Evolutionary conservation across 106 monocot species (phyloP).

Genomic region (Alisma plantagoaquatica): DNA sequence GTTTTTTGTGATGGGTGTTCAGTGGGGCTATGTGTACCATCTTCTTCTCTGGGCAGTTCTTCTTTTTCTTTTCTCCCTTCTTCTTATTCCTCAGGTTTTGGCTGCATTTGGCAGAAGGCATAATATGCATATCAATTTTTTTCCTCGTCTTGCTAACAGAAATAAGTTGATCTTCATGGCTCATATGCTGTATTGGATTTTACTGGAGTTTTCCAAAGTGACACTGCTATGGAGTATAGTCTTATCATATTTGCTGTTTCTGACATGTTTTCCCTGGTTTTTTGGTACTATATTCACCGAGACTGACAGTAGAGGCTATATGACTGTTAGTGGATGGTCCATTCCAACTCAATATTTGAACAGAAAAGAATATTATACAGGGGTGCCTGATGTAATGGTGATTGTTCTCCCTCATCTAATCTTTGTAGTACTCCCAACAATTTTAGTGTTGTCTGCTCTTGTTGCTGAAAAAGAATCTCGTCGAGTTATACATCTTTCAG

Average conservation of each 20-base stretch:
- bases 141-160: conserved; percentile 12
- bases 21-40: conserved; percentile 55
- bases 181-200: conserved; percentile 30
- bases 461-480: conserved; percentile 56
- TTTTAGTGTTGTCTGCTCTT: conserved; percentile 56
- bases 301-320: conserved; percentile 29
- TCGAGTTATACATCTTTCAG: conserved; percentile 31
- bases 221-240: conserved; percentile 50
- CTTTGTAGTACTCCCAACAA: conserved; percentile 72
- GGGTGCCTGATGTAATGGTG: conserved; percentile 88
- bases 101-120: conserved; percentile 26
- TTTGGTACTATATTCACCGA: conserved; percentile 68
- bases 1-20: conserved; percentile 83
- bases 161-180: conserved; percentile 12
- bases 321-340: conserved; percentile 75
- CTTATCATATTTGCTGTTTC: conserved; percentile 51
- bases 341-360: conserved; percentile 6
- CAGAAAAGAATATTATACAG: conserved; percentile 22
- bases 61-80: conserved; percentile 38
- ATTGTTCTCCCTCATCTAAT: conserved; percentile 78
- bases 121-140: conserved; percentile 17
- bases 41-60: conserved; percentile 39
- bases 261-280: conserved; percentile 78
- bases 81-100: conserved; percentile 52
- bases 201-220: conserved; percentile 52